A percentile compares a stretch with the other conserved stretches of the same genome.
phyloP scores from a whole-genome alignment of 768 basidiomycete genomes.

The Suillus discolor region DNA sequence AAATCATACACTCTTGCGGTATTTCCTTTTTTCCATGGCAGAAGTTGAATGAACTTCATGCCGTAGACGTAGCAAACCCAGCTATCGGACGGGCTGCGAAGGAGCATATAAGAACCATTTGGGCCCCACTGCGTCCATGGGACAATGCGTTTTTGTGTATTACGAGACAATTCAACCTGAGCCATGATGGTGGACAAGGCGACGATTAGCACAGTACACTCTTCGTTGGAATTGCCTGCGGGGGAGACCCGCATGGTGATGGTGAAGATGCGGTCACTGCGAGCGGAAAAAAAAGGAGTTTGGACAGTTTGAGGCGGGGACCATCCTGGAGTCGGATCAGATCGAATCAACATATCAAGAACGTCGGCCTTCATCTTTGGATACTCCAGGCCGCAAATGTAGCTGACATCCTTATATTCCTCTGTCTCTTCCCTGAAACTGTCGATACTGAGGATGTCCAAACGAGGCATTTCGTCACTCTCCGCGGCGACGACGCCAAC shows the following conservation, averaged over 20 bases:
- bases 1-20: conserved; percentile 36
- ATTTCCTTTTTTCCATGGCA: conserved; percentile 23
- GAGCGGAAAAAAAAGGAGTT: conserved; percentile 26
- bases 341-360: conserved; percentile 31
- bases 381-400: conserved; percentile 29
- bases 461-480: conserved; percentile 9
- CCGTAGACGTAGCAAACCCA: conserved; percentile 42
- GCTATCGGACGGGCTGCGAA: conserved; percentile 26
- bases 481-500: conserved; percentile 19
- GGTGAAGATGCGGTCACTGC: conserved; percentile 35
- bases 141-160: conserved; percentile 14
- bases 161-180: conserved; percentile 21
- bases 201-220: conserved; percentile 29
- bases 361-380: conserved; percentile 21
- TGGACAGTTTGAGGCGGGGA: conserved; percentile 11
- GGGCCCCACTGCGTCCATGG: conserved; percentile 38
- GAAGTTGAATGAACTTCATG: conserved; percentile 31
- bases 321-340: conserved; percentile 36
- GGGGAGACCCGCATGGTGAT: conserved; percentile 24
- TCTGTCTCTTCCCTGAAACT: conserved; percentile 7
- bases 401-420: conserved; percentile 19
- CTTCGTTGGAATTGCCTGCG: conserved; percentile 6
- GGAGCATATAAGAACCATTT: conserved; percentile 29
- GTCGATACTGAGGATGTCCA: conserved; percentile 25
- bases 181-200: conserved; percentile 33